Evolutionary conservation across 805 yeast species (phyloP).

Genomic region (Lipomyces sp.): DNA sequence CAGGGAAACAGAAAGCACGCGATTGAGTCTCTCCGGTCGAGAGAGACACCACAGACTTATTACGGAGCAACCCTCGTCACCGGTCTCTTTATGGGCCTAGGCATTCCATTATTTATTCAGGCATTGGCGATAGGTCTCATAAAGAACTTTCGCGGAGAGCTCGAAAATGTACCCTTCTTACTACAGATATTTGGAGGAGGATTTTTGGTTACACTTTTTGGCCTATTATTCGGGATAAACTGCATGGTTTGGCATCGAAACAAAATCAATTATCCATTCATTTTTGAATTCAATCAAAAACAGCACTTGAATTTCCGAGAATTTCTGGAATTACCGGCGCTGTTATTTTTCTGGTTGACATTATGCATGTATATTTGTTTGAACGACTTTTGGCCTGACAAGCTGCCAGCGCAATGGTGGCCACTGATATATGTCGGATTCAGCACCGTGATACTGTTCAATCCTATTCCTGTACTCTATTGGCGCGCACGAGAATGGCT

Average conservation of each 20-base stretch:
- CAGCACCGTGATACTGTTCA: constrained; percentile 46
- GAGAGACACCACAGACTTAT: constrained; percentile 40
- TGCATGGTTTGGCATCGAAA: constrained; percentile 68
- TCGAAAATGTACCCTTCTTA: constrained; percentile 58
- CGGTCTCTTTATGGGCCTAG: constrained; percentile 68
- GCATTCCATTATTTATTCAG: constrained; percentile 63
- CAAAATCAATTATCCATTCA: constrained; percentile 85
- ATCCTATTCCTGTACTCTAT: constrained; percentile 60
- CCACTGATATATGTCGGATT: constrained; percentile 74
- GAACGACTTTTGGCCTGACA: constrained; percentile 58
- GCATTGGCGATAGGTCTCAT: constrained; percentile 54
- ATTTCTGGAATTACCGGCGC: constrained; percentile 60
- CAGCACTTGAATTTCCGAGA: constrained; percentile 64
- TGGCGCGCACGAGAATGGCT: constrained; percentile 76
- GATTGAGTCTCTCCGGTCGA: constrained; percentile 62
- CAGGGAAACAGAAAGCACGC: constrained; percentile 68
- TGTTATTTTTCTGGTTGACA: constrained; percentile 54
- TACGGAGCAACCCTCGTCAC: constrained; percentile 49
- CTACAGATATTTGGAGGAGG: constrained; percentile 94
- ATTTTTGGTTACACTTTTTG: constrained; percentile 58
- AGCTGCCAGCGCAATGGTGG: constrained; percentile 64
- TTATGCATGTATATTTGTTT: constrained; percentile 76
- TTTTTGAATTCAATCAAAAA: constrained; percentile 78
- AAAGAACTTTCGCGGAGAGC: constrained; percentile 32
- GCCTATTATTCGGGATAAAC: constrained; percentile 62